These are phyloP conservation scores for Neurospora sublineolata DNA, from an alignment of 495 filamentous ascomycete genomes.

Conservation along the genomic window DNA sequence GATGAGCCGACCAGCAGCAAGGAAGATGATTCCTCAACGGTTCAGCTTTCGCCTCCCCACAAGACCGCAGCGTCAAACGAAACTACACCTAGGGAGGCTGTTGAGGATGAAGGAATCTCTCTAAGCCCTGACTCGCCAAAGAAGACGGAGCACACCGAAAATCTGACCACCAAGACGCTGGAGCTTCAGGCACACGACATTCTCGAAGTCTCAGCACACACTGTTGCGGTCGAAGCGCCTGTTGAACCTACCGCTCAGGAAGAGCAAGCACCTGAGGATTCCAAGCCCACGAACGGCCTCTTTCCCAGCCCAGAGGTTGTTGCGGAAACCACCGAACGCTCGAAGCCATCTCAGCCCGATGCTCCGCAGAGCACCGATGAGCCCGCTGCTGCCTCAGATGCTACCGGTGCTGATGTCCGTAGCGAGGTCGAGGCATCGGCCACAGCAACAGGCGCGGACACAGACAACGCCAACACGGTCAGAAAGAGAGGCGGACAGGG, in stretches of 20 bases:
- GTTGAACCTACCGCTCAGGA: background rate
- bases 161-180: background rate
- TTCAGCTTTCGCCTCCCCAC: conserved; percentile 12
- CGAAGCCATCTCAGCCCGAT: background rate
- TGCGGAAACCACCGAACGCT: background rate
- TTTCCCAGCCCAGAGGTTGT: background rate
- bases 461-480: background rate
- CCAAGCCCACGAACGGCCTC: background rate
- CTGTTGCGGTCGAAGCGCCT: background rate
- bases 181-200: background rate
- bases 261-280: background rate
- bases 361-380: background rate
- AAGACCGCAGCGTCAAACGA: background rate
- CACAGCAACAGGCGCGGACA: conserved; percentile 1
- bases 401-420: background rate
- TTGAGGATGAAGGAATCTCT: conserved; percentile 1
- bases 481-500: conserved; percentile 5
- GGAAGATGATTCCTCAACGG: conserved; percentile 3
- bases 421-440: background rate
- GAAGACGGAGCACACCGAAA: background rate
- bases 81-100: background rate
- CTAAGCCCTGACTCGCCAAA: background rate
- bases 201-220: background rate
- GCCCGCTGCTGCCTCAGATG: background rate
- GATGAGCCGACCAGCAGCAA: conserved; percentile 9